A percentile compares a stretch with the other conserved stretches of the same genome.
Conservation (phyloP, 768 basidiomycete genomes). For the Naganishia vaughanmartiniae region DNA sequence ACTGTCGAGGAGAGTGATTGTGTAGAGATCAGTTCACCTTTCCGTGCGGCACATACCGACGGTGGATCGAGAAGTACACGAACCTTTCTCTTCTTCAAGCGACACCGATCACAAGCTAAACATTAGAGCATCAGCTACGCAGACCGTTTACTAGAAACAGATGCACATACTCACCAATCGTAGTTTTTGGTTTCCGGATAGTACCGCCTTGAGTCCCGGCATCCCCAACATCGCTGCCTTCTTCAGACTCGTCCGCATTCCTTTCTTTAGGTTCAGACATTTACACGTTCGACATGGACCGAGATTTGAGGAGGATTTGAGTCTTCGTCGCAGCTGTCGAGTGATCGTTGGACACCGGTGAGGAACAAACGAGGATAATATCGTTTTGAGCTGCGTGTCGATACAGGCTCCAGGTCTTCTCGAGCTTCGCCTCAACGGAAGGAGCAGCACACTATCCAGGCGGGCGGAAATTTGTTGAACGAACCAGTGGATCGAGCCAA, state of each 20-base stretch:
- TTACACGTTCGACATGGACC: background rate
- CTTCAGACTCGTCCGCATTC: constrained; percentile 7
- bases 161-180: constrained; percentile 1
- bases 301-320: background rate
- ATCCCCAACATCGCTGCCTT: constrained; percentile 10
- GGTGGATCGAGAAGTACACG: background rate
- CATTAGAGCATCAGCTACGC: background rate
- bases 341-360: background rate
- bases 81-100: constrained; percentile 15
- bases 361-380: background rate
- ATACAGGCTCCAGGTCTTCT: too few relatives aligned
- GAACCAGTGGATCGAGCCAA: too few relatives aligned
- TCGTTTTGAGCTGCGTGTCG: background rate
- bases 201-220: background rate
- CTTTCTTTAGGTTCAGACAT: constrained; percentile 17
- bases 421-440: too few relatives aligned
- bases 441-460: too few relatives aligned
- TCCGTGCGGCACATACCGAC: background rate
- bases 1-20: background rate
- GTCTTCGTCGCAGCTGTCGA: background rate
- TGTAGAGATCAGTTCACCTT: background rate
- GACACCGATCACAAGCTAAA: constrained; percentile 18
- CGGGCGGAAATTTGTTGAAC: too few relatives aligned
- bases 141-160: background rate
- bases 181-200: constrained; percentile 9